Evolutionary conservation across 2,329 filamentous ascomycete species (phyloP).

Genomic region (Fusarium luffae): DNA sequence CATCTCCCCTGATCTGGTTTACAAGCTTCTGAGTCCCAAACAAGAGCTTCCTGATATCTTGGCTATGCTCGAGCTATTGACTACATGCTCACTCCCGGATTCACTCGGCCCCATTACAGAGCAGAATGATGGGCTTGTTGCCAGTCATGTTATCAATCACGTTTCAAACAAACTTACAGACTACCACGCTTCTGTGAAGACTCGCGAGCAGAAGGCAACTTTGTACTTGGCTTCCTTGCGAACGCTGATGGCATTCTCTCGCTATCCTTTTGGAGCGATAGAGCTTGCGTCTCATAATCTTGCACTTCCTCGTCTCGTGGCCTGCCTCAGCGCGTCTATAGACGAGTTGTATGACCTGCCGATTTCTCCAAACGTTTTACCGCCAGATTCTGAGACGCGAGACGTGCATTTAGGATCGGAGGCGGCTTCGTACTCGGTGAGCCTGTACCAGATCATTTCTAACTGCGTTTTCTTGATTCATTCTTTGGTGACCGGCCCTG

Average conservation of each 20-base stretch:
- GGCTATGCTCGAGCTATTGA: conserved; percentile 72
- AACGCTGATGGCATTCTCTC: conserved; percentile 69
- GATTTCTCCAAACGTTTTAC: conserved; percentile 56
- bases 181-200: conserved; percentile 55
- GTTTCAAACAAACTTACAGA: conserved; percentile 73
- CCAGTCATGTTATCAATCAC: conserved; percentile 66
- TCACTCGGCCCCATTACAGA: conserved; percentile 74
- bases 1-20: conserved; percentile 73
- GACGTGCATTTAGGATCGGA: conserved; percentile 16
- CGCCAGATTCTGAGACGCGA: conserved; percentile 31
- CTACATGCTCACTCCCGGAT: conserved; percentile 70
- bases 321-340: conserved; percentile 71
- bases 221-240: conserved; percentile 61
- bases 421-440: conserved; percentile 34
- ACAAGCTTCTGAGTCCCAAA: conserved; percentile 74
- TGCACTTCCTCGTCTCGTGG: conserved; percentile 79
- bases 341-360: conserved; percentile 76
- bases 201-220: conserved; percentile 54
- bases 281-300: conserved; percentile 76
- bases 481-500: conserved; percentile 61
- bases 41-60: conserved; percentile 73
- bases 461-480: conserved; percentile 63
- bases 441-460: conserved; percentile 60
- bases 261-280: conserved; percentile 69
- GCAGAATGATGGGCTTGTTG: conserved; percentile 57